Evolutionary conservation across 2,329 filamentous ascomycete genomes (phyloP), one percentile per base, ranked within the genome.

Genomic region (Paecilomyces formosus): DNA sequence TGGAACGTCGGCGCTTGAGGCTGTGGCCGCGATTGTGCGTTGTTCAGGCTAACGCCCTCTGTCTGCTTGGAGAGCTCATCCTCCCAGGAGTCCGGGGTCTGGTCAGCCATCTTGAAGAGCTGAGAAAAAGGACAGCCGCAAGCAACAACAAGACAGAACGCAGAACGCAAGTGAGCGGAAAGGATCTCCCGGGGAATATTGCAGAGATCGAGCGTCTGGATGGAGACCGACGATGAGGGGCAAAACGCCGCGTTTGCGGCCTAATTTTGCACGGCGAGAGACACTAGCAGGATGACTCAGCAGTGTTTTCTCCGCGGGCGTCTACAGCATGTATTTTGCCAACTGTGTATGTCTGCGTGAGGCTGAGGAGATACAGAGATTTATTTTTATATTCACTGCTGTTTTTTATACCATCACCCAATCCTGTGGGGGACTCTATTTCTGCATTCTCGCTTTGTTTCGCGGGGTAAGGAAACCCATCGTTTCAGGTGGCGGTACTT

Each of bases 61-160:
- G 89, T 79, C 80, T 92, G 89, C 68, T 86, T 86, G 62, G 89
- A 85, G 75, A 96, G 85, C 70, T 92, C 90, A 70, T 96, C 91
- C 79, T 97, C 92, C 90, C 94, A 97, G 62, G 92, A 96, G 76
- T 96, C 92, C 70, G 91, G 89, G 33, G 72, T 73, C 57, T 74
- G 72, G 75, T 92, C 87, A 68, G 92, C 88, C 92, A 96, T 96
- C 70, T 58, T 82, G 71, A 58, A 61, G n/a, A 54, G 55, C 45
- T 56, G 62, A 62, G 59, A 61, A 22, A 54, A 61, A 64, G 52
- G 62, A 63, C 57, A 61, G 58, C 65, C 62, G 59, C 55, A 68
- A 61, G 64, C 45, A 59, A 55, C 57, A 63, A 63, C 60, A 62
- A 65, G 64, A 58, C 22, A 9, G 21, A 26, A 53, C 13, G n/a